phyloP scores from a whole-genome alignment of 2,329 filamentous ascomycete species.

The Gliomastix tumulicola region DNA sequence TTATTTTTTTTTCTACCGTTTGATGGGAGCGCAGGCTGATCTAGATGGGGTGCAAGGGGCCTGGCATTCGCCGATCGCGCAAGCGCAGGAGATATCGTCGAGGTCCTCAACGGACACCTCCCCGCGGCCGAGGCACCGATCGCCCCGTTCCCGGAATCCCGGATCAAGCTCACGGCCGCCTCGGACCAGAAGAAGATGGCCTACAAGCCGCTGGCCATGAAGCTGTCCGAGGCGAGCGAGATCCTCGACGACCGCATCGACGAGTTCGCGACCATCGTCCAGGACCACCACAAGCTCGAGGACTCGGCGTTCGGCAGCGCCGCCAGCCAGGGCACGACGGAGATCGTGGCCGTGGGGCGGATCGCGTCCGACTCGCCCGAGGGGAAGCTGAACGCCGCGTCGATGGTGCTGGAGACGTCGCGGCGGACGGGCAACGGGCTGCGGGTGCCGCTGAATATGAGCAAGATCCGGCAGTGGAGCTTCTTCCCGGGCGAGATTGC shows the following conservation, averaged over 20 bases:
- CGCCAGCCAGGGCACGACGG: constrained; percentile 73
- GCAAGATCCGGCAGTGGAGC: constrained; percentile 60
- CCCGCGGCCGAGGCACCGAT: constrained; percentile 60
- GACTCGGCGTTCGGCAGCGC: constrained; percentile 82
- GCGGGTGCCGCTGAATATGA: constrained; percentile 72
- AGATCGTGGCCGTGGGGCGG: constrained; percentile 83
- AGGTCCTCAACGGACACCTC: constrained; percentile 76
- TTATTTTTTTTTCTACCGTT: too few relatives aligned
- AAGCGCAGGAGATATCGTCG: constrained; percentile 75
- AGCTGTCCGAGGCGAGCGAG: constrained; percentile 84
- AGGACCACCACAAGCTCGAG: constrained; percentile 68
- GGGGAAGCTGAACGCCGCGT: constrained; percentile 78
- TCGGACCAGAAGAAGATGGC: constrained; percentile 85
- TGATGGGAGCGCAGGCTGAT: too few relatives aligned
- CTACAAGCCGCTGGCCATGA: constrained; percentile 94
- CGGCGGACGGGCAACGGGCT: constrained; percentile 75
- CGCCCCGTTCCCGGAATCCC: constrained; percentile 64
- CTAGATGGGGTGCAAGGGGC: too few relatives aligned
- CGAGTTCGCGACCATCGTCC: constrained; percentile 69
- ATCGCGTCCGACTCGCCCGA: constrained; percentile 85
- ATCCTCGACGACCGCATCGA: constrained; percentile 94
- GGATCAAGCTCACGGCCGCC: constrained; percentile 78
- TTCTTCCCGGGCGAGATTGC: constrained; percentile 96
- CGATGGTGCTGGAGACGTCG: constrained; percentile 82
- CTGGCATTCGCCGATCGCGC: constrained; percentile 65